Evolutionary conservation across 345 rosid species (phyloP).

Genomic region (Gossypium rotundifolium): DNA sequence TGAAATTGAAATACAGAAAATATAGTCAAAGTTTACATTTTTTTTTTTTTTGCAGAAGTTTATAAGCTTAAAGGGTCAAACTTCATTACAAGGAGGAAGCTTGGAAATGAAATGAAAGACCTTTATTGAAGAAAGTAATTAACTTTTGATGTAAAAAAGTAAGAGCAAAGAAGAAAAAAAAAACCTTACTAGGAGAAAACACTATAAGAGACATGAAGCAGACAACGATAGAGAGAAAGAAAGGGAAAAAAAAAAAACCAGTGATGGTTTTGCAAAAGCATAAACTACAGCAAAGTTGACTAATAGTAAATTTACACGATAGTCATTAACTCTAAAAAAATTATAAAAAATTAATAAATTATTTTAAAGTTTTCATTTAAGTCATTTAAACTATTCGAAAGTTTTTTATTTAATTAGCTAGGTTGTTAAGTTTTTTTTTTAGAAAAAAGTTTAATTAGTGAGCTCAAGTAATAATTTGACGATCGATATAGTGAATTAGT

Average conservation of each 20-base stretch:
- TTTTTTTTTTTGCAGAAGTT: not conserved
- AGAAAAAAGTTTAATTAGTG: too few species aligned
- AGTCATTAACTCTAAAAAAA: rapidly evolving
- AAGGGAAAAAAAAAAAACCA: not conserved
- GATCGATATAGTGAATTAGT: too few species aligned
- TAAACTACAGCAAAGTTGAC: rapidly evolving
- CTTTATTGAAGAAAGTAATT: not conserved
- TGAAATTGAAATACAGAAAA: not conserved
- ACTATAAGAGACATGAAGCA: not conserved
- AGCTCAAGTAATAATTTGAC: too few species aligned
- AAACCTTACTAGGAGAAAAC: not conserved
- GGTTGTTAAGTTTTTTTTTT: too few species aligned
- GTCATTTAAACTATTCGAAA: too few species aligned
- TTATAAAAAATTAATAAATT: rapidly evolving
- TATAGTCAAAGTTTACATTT: not conserved
- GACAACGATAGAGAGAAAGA: not conserved
- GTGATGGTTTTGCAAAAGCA: too few species aligned
- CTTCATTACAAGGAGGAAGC: not conserved
- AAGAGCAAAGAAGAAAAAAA: not conserved
- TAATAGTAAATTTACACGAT: rapidly evolving
- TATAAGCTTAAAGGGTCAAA: not conserved
- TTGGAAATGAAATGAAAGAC: not conserved
- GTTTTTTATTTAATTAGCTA: too few species aligned
- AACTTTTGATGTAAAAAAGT: not conserved
- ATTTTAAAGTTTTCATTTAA: rapidly evolving